These are phyloP conservation scores for Pythium sp. DNA, from an alignment of 352 stramenopile species.

Conservation along the genomic window DNA sequence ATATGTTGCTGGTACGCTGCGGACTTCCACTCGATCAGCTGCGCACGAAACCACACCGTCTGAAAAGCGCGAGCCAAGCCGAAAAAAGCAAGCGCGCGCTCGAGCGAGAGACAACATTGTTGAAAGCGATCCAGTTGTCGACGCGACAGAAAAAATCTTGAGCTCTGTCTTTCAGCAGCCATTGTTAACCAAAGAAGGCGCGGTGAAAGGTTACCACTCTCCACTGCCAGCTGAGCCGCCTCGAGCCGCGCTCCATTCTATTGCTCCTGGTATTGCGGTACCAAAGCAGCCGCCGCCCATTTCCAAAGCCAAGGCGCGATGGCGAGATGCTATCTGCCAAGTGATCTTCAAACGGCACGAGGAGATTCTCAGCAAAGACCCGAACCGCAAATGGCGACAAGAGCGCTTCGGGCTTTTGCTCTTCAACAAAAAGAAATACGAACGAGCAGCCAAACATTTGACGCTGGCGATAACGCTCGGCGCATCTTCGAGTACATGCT, in stretches of 20 bases:
- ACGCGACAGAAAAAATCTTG: not conserved
- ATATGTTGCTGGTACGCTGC: conserved; percentile 10
- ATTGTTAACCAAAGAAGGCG: not conserved
- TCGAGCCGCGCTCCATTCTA: not conserved
- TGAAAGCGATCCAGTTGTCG: not conserved
- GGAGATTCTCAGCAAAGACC: conserved; percentile 53
- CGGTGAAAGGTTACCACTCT: not conserved
- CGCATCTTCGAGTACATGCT: conserved; percentile 35
- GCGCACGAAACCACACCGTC: not conserved
- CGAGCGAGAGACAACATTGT: not conserved
- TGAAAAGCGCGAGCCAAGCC: not conserved
- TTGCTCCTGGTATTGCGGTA: not conserved
- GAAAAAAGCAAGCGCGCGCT: not conserved
- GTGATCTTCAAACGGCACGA: conserved; percentile 58
- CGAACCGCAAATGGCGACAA: conserved; percentile 60
- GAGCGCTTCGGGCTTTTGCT: conserved; percentile 58
- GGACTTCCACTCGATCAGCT: conserved; percentile 1
- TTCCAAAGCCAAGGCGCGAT: conserved; percentile 22
- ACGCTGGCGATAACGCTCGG: conserved; percentile 49
- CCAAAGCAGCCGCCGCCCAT: not conserved
- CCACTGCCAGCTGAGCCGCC: not conserved
- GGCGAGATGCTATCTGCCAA: conserved; percentile 37
- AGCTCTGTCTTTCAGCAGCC: not conserved
- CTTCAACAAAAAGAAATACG: conserved; percentile 40
- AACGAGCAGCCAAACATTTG: conserved; percentile 42